A percentile compares a stretch with the other conserved stretches of the same genome.
phyloP scores from a whole-genome alignment of 139 green algal species.

The Volvox africanus region DNA sequence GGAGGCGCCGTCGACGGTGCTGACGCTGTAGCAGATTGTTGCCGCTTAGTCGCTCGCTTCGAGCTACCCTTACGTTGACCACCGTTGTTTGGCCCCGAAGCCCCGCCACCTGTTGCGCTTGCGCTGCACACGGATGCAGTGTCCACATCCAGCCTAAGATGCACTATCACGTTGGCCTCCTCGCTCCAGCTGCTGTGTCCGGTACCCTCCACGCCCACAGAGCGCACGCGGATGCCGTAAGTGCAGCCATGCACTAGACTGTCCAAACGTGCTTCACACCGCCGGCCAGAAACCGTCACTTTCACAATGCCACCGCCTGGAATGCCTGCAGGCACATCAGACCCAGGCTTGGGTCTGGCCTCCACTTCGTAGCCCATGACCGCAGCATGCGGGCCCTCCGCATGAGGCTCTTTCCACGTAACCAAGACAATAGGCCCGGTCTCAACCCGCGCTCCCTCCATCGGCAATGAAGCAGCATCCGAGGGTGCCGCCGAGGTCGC shows the following conservation, averaged over 20 bases:
- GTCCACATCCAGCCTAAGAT: not conserved
- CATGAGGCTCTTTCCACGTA: conserved; percentile 49
- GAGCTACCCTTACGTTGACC: not conserved
- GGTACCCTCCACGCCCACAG: conserved; percentile 66
- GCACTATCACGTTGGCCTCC: conserved; percentile 43
- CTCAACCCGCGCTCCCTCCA: not conserved
- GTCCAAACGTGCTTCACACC: not conserved
- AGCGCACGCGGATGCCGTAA: conserved; percentile 66
- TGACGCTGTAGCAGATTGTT: not conserved
- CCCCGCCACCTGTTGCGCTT: not conserved
- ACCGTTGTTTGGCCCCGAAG: not conserved
- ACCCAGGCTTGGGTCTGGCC: conserved; percentile 3
- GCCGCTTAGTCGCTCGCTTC: not conserved
- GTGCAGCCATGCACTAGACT: conserved; percentile 50
- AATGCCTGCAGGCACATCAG: not conserved
- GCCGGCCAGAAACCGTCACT: conserved; percentile 35
- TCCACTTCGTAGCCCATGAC: conserved; percentile 62
- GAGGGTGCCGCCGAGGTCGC: not conserved
- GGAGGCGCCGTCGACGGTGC: not conserved
- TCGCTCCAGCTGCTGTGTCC: conserved; percentile 75
- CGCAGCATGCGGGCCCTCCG: conserved; percentile 15
- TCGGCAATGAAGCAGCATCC: not conserved
- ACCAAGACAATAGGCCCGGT: not conserved
- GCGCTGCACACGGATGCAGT: not conserved
- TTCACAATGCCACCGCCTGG: not conserved